Percentiles rank a stretch among this genome's conserved stretches.
Evolutionary conservation across 495 filamentous ascomycete species (phyloP).

Genomic region (Articulospora tetracladia): DNA sequence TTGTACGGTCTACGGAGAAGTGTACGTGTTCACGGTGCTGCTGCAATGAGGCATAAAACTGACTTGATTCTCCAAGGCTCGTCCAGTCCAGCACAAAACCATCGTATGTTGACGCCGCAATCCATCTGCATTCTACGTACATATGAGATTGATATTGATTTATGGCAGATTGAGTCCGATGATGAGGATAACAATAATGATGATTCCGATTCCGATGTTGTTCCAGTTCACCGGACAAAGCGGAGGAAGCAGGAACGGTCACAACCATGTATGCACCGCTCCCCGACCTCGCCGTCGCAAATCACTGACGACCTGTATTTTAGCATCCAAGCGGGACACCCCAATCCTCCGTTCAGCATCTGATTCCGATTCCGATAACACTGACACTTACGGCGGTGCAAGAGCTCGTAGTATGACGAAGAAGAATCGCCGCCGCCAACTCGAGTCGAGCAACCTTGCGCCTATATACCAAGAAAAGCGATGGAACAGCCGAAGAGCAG

Average conservation of each 20-base stretch:
- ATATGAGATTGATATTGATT: slow-evolving; percentile 8
- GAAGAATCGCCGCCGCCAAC: slow-evolving; percentile 66
- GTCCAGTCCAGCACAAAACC: slow-evolving; percentile 44
- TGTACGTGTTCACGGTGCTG: slow-evolving; percentile 57
- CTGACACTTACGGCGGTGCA: slow-evolving; percentile 72
- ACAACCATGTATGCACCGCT: slow-evolving; percentile 38
- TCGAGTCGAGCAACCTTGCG: slow-evolving; percentile 49
- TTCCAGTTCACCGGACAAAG: slow-evolving; percentile 43
- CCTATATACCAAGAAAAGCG: slow-evolving; percentile 69
- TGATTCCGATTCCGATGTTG: slow-evolving; percentile 67
- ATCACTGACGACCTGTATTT: background rate
- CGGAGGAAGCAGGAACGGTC: slow-evolving; percentile 46
- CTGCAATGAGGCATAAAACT: slow-evolving; percentile 35
- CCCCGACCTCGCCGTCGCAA: slow-evolving; percentile 18
- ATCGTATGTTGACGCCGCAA: slow-evolving; percentile 37
- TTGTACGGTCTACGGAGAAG: slow-evolving; percentile 91
- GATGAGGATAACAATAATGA: slow-evolving; percentile 43
- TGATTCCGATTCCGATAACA: slow-evolving; percentile 60
- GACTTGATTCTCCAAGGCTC: slow-evolving; percentile 33
- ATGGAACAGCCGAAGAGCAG: slow-evolving; percentile 85
- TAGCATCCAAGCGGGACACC: slow-evolving; percentile 65
- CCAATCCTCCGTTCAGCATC: slow-evolving; percentile 53
- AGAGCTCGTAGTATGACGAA: slow-evolving; percentile 62
- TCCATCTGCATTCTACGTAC: background rate
- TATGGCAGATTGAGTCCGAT: slow-evolving; percentile 27